Base-by-base conservation (phyloP, 139 green algal species). In the Asterochloris sp. region DNA sequence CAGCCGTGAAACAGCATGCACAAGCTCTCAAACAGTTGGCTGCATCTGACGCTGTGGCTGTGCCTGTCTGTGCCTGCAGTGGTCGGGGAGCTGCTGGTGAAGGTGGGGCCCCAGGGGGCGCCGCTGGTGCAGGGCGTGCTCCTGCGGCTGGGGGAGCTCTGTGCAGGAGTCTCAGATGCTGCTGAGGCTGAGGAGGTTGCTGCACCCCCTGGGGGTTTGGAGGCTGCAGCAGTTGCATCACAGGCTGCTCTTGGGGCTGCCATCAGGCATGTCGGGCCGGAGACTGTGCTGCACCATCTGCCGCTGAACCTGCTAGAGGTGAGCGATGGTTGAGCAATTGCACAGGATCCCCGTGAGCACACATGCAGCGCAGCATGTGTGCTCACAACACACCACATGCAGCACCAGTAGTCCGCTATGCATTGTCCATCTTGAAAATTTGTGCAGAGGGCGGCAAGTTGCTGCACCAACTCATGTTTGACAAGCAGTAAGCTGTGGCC, bases 261-360 rank as follows among this genome's bases (percentile, higher is more conserved):
- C 12, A 79, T 97, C 54, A 83, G 87, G 24, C 74, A 86, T 6
- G 89, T 98, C 54, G 96, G 96, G 0, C 94, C 95, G 0, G 82
- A 88, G 26, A 74, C 83, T 0, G 93, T 97, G 75, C 89, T 98
- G 23, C 67, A 74, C 0, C 86, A 90, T 47, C 90, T 96, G 81
- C 92, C 94, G 2, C 82, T 98, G 10, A 83, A 94, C 69, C 82
- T 98, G 23, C 17, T 83, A 21, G 88, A 94, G 80, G 89, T 90
- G 47, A 61, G 90, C 4, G 4, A 54, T 6, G 38, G 38, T 6
- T 54, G 38, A 54, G 38, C 38, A 54, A 54, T 54, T 54, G 38
- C 6, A 6, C 6, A 54, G 38, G 38, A 10, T 54, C 4, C 38
- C 38, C 6, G 38, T 54, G 38, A 54, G 38, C 38, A 54, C 38